Evolutionary conservation across 371 early-diverging fungal genomes (phyloP), one percentile per base, ranked within the genome.

Genomic region (Mortierella sp.): DNA sequence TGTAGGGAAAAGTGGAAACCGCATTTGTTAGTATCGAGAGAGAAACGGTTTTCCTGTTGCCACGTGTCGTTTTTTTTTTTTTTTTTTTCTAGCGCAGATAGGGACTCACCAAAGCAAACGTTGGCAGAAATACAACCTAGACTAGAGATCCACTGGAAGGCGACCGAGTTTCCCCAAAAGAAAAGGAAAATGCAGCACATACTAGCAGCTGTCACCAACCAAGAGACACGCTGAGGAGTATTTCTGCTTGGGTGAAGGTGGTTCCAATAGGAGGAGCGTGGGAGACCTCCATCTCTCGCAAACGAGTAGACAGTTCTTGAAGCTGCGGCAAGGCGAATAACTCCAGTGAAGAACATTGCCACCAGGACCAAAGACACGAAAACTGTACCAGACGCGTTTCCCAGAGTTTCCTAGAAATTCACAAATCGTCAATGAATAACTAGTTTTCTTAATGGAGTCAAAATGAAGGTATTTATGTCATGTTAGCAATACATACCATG

Each of bases 91-190:
- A n/a, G n/a, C n/a, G n/a, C n/a, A n/a, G n/a, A n/a, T 26, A 54
- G 26, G 10, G 10, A 54, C 61, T 51, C 47, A 78, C 78, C 68
- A 49, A 68, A 75, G 47, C 75, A 64, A 45, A 79, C 14, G 54
- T 79, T 79, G 40, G 80, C 52, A 5, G 75, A 39, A 30, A 79
- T 74, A 59, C 75, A 75, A 24, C 72, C 80, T 2, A 75, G 75
- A 51, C 80, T 75, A 5, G 72, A 58, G 16, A 79, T 74, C 80
- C 80, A 79, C 1, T 68, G 59, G 37, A 75, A 79, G n/a, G 80
- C 80, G 3, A 60, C 57, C 1, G 67, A 22, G 22, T 79, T 72
- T 5, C 80, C 80, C 80, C 80, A 79, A 39, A 71, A 79, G 72
- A 67, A 79, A 0, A 75, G 80, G 20, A 75, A 79, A n/a, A 79